Base-by-base conservation (phyloP, 2,329 filamentous ascomycete species). In the Penicillium sp. region DNA sequence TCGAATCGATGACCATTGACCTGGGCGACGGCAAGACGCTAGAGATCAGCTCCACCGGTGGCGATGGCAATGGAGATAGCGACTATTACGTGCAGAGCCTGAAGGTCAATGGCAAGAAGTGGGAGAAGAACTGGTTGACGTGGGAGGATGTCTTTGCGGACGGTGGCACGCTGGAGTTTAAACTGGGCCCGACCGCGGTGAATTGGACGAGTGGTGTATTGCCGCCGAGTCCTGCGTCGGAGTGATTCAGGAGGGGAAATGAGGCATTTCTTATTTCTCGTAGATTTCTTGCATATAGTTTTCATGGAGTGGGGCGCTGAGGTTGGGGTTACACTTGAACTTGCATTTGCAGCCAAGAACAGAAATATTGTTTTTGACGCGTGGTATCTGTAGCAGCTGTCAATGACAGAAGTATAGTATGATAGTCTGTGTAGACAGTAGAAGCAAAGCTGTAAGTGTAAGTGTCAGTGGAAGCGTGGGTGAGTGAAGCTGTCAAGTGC, bases 71-170 rank as follows among this genome's bases (percentile, higher is more conserved):
- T 32, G 73, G 75, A 7, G 79, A 78, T 52, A 68, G 60, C 13
- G 70, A 71, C 7, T 77, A 74, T 59, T 87, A 87, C 59, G 85
- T 90, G 3, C 87, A 90, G 72, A 81, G 79, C 20, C 72, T 90
- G 51, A 80, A 75, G 59, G 80, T 90, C 37, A 89, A 90, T 62
- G 86, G 86, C 0, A 49, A 80, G 64, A 26, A 52, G 0, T 90
- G 87, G 85, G 70, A 78, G 48, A 83, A 82, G 73, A 76, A 79
- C 33, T 90, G 87, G 87, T 68, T 90, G 10, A 77, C 76, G 17
- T 89, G 84, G 83, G 71, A 82, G 13, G 85, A 89, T 58, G 69
- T 90, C 20, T 89, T 90, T 67, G 81, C 78, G 2, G 64, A 81
- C 3, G 85, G 85, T 7, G 86, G 85, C 0, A 83, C 74, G 1